Percentiles rank a stretch among this genome's conserved stretches.
These are phyloP conservation scores for Phytopythium sindhum DNA, from an alignment of 352 stramenopile genomes.

Conservation along the genomic window DNA sequence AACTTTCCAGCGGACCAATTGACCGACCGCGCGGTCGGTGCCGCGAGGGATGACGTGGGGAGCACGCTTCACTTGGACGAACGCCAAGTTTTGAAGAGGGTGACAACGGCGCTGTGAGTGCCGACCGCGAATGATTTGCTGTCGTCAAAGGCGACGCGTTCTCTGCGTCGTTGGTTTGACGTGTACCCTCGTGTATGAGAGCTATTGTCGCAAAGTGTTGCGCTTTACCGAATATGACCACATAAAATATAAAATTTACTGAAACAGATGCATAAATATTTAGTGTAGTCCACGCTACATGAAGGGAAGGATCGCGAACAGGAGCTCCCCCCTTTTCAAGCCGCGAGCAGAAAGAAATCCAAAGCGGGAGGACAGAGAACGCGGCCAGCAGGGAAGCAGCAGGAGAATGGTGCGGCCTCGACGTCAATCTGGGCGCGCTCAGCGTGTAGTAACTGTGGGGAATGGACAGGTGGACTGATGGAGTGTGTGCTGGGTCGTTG, in stretches of 20 bases:
- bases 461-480: background rate
- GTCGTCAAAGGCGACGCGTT: background rate
- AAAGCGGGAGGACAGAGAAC: background rate
- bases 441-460: background rate
- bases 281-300: too few relatives aligned
- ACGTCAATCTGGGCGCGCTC: background rate
- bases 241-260: too few relatives aligned
- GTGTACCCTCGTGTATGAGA: background rate
- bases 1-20: too few relatives aligned
- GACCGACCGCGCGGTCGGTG: too few relatives aligned
- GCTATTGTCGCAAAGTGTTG: too few relatives aligned
- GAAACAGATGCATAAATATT: too few relatives aligned
- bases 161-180: background rate
- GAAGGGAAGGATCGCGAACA: background rate
- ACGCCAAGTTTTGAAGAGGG: background rate
- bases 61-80: background rate
- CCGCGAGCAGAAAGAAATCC: slow-evolving; percentile 20
- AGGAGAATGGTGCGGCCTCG: slow-evolving; percentile 31
- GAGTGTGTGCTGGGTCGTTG: background rate
- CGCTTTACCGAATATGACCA: too few relatives aligned
- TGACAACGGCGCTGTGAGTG: background rate
- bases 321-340: slow-evolving; percentile 3
- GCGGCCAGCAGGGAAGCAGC: slow-evolving; percentile 1
- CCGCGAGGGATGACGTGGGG: too few relatives aligned
- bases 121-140: background rate